Evolutionary conservation across 1,139 yeast genomes (phyloP).

Genomic region (Debaryomyces udenii): DNA sequence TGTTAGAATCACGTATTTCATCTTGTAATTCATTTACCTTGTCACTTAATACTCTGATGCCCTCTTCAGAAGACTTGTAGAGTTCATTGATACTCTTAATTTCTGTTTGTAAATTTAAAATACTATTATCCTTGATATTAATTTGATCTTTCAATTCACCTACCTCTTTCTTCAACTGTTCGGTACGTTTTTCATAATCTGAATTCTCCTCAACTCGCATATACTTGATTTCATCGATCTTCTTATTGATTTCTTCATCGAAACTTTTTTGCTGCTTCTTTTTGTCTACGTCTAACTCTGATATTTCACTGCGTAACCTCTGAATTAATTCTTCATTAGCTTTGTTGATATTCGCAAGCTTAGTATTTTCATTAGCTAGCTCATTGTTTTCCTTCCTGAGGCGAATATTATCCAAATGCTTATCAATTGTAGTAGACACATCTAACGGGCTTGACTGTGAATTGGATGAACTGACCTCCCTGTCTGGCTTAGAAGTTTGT

Average conservation of each 20-base stretch:
- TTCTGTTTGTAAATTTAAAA: constrained; percentile 33
- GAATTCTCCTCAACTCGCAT: constrained; percentile 12
- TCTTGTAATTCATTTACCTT: constrained; percentile 26
- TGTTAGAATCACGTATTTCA: constrained; percentile 34
- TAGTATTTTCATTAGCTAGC: constrained; percentile 13
- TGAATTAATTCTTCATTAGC: constrained; percentile 13
- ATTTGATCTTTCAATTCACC: constrained; percentile 16
- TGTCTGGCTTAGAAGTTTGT: constrained; percentile 3
- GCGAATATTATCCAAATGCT: constrained; percentile 47
- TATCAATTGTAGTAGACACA: constrained; percentile 43
- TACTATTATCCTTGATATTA: constrained; percentile 28
- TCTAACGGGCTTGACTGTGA: constrained; percentile 31
- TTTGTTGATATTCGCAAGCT: constrained; percentile 10
- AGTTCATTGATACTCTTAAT: constrained; percentile 22
- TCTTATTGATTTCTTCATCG: constrained; percentile 5
- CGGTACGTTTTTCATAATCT: constrained; percentile 27
- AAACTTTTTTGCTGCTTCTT: constrained; percentile 18
- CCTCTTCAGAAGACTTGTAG: constrained; percentile 20
- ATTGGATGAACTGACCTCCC: not conserved
- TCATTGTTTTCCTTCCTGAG: constrained; percentile 35
- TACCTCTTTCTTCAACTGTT: constrained; percentile 21
- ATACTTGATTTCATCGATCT: constrained; percentile 12
- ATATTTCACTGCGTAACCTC: constrained; percentile 11
- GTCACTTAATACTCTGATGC: constrained; percentile 11
- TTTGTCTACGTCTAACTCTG: constrained; percentile 10